Percentiles rank a stretch among this genome's conserved stretches.
phyloP scores from a whole-genome alignment of 2,329 filamentous ascomycete species.

The Xylaria sp. region DNA sequence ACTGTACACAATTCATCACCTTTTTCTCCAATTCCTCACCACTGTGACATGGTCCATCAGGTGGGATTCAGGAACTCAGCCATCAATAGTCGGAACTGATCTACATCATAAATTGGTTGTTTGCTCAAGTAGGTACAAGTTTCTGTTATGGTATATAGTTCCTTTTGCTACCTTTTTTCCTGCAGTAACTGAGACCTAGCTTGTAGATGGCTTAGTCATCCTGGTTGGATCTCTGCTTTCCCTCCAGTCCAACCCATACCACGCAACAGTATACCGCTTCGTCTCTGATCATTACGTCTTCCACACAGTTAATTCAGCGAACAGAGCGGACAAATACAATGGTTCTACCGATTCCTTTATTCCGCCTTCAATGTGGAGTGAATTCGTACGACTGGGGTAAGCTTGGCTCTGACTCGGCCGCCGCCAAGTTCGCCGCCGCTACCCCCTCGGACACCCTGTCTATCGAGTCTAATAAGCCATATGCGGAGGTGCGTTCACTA shows the following conservation, averaged over 20 bases:
- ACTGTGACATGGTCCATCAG: no score
- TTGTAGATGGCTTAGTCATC: background rate
- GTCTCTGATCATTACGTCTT: background rate
- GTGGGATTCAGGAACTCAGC: no score
- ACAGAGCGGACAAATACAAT: constrained; percentile 30
- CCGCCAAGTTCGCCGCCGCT: constrained; percentile 88
- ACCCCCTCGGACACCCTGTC: constrained; percentile 79
- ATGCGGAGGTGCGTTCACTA: constrained; percentile 79
- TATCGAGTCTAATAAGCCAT: constrained; percentile 88
- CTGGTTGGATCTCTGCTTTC: background rate
- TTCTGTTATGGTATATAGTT: no score
- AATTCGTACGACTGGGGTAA: constrained; percentile 99
- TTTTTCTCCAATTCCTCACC: no score
- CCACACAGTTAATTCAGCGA: background rate
- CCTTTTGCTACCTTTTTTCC: background rate
- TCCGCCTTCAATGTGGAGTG: constrained; percentile 89
- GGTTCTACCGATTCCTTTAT: constrained; percentile 78
- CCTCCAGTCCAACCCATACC: no score
- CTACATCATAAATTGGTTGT: no score
- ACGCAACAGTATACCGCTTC: background rate
- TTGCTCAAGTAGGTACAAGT: background rate
- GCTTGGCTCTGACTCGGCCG: constrained; percentile 85
- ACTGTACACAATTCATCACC: no score
- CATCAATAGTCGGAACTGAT: no score
- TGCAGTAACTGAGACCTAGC: background rate